Base-by-base conservation (phyloP, 176 grass and related monocot species). In the Carex scoparia region DNA sequence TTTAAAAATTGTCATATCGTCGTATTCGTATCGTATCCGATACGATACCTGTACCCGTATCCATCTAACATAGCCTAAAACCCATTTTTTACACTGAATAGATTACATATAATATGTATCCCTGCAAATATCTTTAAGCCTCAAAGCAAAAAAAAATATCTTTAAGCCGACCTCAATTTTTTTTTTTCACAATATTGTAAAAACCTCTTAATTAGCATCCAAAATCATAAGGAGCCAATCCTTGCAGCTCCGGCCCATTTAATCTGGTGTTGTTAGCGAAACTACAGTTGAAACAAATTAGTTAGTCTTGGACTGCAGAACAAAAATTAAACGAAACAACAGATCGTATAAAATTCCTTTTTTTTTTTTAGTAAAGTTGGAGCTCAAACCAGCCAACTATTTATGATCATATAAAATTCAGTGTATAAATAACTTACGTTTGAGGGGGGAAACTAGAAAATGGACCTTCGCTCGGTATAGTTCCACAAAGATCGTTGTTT, bases 401-500 rank as follows among this genome's bases (percentile, higher is more conserved):
- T 23, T 23, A 23, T 38, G 53, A 19, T 40, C 65, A 60, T 85
- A 19, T 82, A 58, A 37, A 44, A 68, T 56, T 56, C 0, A 53
- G 16, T 74, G 18, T 1, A 7, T n/a, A 82, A 31, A 48, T 51
- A 60, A 65, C 19, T 95, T 95, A 98, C 96, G 93, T 94, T 86
- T 86, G 88, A 81, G 89, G 85, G 71, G 93, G 91, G 61, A 98
- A 98, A 55, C 78, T 91, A 65, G 91, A 91, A 91, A 98, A 98
- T 44, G 93, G 96, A 19, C 96, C 96, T 60, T 95, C 96, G 16
- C 85, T 91, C 53, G 96, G 96, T 76, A 98, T 92, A 16, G 96
- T 98, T 90, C 96, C 93, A 59, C 96, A 98, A 0, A 98, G 88
- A 88, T 95, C 96, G 83, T 98, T 98, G 88, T 92, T 98, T 63